These are phyloP conservation scores for Aspergillus sp. DNA, from an alignment of 2,329 filamentous ascomycete genomes.

Conservation along the genomic window DNA sequence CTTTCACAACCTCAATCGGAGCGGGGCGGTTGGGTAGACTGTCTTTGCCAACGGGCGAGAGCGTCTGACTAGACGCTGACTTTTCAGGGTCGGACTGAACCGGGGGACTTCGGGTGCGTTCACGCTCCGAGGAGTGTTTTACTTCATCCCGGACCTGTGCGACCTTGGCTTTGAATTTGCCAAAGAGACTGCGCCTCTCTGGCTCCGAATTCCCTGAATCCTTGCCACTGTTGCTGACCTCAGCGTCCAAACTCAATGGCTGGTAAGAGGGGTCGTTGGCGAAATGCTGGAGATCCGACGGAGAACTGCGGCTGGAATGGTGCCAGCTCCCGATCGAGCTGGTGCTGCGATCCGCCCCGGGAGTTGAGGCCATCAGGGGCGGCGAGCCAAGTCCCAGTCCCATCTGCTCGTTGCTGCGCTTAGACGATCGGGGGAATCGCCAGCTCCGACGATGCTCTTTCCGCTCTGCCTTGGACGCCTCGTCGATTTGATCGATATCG, in stretches of 20 bases:
- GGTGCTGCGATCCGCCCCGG: constrained; percentile 64
- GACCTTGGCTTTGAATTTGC: constrained; percentile 65
- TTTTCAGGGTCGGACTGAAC: constrained; percentile 39
- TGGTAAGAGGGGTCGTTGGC: constrained; percentile 35
- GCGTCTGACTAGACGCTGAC: constrained; percentile 31
- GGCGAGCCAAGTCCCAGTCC: constrained; percentile 43
- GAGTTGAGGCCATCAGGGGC: constrained; percentile 61
- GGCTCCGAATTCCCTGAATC: constrained; percentile 32
- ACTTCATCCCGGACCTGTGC: constrained; percentile 55
- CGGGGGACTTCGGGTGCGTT: constrained; percentile 51
- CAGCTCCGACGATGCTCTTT: constrained; percentile 72
- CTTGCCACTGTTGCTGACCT: constrained; percentile 33
- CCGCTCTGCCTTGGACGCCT: constrained; percentile 55
- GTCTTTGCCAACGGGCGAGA: constrained; percentile 32
- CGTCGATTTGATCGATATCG: constrained; percentile 72
- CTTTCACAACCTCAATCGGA: constrained; percentile 25
- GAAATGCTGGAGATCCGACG: constrained; percentile 44
- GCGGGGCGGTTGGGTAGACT: constrained; percentile 20
- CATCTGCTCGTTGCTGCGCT: constrained; percentile 57
- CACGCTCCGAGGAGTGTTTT: constrained; percentile 52
- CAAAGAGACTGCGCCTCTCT: constrained; percentile 62
- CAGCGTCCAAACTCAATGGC: constrained; percentile 39
- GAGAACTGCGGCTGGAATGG: constrained; percentile 46
- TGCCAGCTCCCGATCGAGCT: constrained; percentile 66
- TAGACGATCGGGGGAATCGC: constrained; percentile 60